These are phyloP conservation scores for Saturnispora quitensis DNA, from an alignment of 805 yeast genomes.

Conservation along the genomic window DNA sequence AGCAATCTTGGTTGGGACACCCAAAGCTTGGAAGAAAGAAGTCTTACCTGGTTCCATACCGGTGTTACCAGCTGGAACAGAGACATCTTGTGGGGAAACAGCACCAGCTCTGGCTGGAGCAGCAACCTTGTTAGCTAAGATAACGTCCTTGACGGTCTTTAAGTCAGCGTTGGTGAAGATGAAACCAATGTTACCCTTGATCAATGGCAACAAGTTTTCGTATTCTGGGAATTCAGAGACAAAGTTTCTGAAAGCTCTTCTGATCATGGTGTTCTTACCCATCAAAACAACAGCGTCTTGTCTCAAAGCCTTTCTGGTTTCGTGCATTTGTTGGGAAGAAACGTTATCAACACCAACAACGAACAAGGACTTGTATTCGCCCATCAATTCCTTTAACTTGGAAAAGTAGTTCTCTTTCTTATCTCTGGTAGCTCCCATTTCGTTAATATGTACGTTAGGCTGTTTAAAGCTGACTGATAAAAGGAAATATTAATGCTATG, in stretches of 20 bases:
- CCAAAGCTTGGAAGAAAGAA: constrained; percentile 99
- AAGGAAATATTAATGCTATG: background rate
- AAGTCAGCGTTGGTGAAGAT: constrained; percentile 96
- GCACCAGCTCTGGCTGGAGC: constrained; percentile 99
- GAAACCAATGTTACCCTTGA: constrained; percentile 99
- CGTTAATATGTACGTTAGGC: constrained; percentile 77
- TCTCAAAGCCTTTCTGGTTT: constrained; percentile 95
- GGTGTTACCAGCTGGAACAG: constrained; percentile 98
- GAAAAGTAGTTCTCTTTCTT: constrained; percentile 92
- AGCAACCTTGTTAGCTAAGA: constrained; percentile 91
- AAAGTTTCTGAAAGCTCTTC: constrained; percentile 99
- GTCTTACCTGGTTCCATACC: constrained; percentile 99
- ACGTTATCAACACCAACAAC: constrained; percentile 99
- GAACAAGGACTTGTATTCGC: constrained; percentile 97
- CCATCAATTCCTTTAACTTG: constrained; percentile 90
- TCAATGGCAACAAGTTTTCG: constrained; percentile 90
- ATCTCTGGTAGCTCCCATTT: constrained; percentile 99
- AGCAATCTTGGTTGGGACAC: constrained; percentile 99
- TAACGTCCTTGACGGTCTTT: constrained; percentile 81
- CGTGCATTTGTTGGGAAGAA: constrained; percentile 99
- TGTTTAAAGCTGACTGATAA: constrained; percentile 60
- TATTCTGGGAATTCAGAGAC: constrained; percentile 87
- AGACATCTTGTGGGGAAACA: constrained; percentile 94
- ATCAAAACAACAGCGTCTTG: constrained; percentile 90
- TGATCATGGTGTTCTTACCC: constrained; percentile 99